Base-by-base conservation (phyloP, 2,329 filamentous ascomycete genomes). In the Claviceps digitariae region DNA sequence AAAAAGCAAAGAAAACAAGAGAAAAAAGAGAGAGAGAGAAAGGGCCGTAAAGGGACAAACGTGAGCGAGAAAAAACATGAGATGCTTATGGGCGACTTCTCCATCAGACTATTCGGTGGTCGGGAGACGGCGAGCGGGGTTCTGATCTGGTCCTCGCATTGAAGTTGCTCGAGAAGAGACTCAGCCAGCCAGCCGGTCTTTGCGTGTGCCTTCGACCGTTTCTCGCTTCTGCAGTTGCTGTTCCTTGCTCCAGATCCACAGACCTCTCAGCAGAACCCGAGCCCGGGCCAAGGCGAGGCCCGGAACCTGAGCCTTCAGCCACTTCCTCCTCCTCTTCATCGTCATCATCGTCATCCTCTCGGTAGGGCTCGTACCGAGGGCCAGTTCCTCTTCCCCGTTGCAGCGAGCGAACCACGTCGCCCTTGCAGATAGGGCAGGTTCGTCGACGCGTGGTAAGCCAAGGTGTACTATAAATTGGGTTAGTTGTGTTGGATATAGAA, bases 351-450 rank as follows among this genome's bases (percentile, higher is more conserved):
- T 70, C 72, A 48, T 77, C 75, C 53, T 79, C 77, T n/a, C 68
- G 73, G 55, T 79, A 80, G 2, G 75, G 69, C 47, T 78, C 77
- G 54, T 79, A 79, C 34, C 74, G 69, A 17, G 76, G 75, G 43
- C 69, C 72, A 2, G 75, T 77, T 6, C 75, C 68, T 15, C 73
- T 71, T 10, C 75, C 74, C 34, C 73, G 75, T 20, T 82, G 77
- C 58, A 89, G 68, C 9, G 79, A 83, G 31, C 79, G 74, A 17
- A 98, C 91, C 38, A 98, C 93, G 65, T 98, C 93, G 49, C 90
- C 90, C 72, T 98, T 98, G 73, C 93, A 98, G 56, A 98, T 97
- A 0, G 93, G 93, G 63, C 93, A 98, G n/a, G 93, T 98, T 57
- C 93, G 84, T 58, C 93, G 86, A 49, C 91, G 84, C 17, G 90